A percentile compares a stretch with the other conserved stretches of the same genome.
Conservation (phyloP, 495 filamentous ascomycete genomes). For the Aspergillus ostianus region DNA sequence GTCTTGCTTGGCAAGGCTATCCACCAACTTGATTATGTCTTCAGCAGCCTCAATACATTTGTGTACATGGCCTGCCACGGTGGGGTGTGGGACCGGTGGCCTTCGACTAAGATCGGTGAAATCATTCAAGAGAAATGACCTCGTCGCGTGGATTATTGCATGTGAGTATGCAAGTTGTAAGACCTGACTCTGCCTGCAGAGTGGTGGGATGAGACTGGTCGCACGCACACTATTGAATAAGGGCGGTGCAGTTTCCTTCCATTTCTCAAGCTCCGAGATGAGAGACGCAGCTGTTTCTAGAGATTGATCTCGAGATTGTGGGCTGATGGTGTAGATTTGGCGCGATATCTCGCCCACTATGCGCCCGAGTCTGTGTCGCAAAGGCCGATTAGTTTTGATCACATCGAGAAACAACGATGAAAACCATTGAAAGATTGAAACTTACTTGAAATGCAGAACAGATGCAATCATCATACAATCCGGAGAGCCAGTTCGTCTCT, state of each 20-base stretch:
- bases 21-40: conserved; percentile 37
- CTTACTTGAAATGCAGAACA: conserved; percentile 43
- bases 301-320: conserved; percentile 37
- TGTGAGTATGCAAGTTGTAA: conserved; percentile 53
- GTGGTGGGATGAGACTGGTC: conserved; percentile 49
- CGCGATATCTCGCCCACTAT: conserved; percentile 46
- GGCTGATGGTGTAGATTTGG: conserved; percentile 48
- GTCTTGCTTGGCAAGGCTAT: conserved; percentile 38
- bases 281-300: conserved; percentile 40
- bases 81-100: conserved; percentile 30
- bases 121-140: conserved; percentile 55
- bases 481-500: conserved; percentile 28
- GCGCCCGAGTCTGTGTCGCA: conserved; percentile 35
- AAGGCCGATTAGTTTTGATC: neutral
- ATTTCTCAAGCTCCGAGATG: conserved; percentile 34
- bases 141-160: conserved; percentile 53
- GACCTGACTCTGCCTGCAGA: conserved; percentile 53
- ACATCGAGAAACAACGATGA: neutral
- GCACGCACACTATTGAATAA: conserved; percentile 45
- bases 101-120: conserved; percentile 45
- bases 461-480: conserved; percentile 51
- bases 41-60: conserved; percentile 48
- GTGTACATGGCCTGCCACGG: conserved; percentile 34
- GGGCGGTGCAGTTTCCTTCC: conserved; percentile 43
- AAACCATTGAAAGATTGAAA: conserved; percentile 5